Base-by-base conservation (phyloP, 2,329 filamentous ascomycete species). In the Fusarium tricinctum region DNA sequence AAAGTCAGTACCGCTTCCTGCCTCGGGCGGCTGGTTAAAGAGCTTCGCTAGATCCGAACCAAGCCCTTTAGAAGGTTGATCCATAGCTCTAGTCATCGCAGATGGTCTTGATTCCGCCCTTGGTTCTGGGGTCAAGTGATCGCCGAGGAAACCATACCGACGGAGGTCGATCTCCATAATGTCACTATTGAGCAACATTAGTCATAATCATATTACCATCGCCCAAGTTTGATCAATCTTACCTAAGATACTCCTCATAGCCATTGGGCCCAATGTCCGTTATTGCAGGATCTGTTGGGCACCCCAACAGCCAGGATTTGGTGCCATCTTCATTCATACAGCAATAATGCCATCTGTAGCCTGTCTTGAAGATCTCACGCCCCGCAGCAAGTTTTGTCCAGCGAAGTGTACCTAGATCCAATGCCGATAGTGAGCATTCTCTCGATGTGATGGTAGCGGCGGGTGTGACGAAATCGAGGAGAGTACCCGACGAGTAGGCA, bases 281-380 rank as follows among this genome's bases (percentile, higher is more conserved):
- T 8, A 86, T 83, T 19, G 85, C 81, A 40, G 85, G 82, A 68
- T 97, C 93, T 5, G 92, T 91, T 4, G 92, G 92, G 74, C 94
- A 97, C 10, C 96, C 96, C n/a, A 99, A 85, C 23, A 99, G 84
- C 94, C 96, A 99, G 9, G 94, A 96, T 77, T 97, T 97, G 8
- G 96, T 97, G 8, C 95, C 95, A 73, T 97, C 93, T 63, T 96
- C 91, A 76, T 97, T 97, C 80, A 97, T 92, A 5, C 94, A 97
- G 78, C 96, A 98, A 77, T 99, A 99, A 78, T 98, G 95, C 96
- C 96, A 99, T 62, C 95, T 89, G 78, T 96, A 98, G n/a, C 92
- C 93, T 0, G 89, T 84, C 71, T 92, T 92, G 81, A 97, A 99
- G 33, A 99, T 91, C 76, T 99, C 96, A 49, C 93, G 91, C 5